Evolutionary conservation across 2,329 filamentous ascomycete species (phyloP).

Genomic region (Capronia epimyces): DNA sequence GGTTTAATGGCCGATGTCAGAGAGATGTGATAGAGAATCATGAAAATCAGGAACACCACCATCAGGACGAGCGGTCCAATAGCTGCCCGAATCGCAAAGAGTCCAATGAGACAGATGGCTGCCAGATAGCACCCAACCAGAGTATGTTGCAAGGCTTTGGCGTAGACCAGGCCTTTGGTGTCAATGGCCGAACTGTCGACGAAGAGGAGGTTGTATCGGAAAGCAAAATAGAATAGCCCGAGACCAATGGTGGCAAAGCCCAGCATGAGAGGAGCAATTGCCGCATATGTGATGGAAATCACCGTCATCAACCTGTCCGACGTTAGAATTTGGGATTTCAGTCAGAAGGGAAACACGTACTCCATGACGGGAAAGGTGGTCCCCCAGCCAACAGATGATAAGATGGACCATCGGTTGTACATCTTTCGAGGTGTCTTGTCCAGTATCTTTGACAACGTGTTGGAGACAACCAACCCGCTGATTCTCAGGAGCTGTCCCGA

Average conservation of each 20-base stretch:
- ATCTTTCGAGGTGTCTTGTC: conserved; percentile 73
- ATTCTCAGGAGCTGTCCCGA: conserved; percentile 69
- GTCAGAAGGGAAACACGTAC: conserved; percentile 43
- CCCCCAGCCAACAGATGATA: conserved; percentile 75
- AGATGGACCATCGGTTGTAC: conserved; percentile 68
- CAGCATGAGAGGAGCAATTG: conserved; percentile 78
- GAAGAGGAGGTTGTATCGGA: conserved; percentile 85
- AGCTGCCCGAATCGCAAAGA: conserved; percentile 67
- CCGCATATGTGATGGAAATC: conserved; percentile 73
- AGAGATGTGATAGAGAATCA: conserved; percentile 65
- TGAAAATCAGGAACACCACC: conserved; percentile 70
- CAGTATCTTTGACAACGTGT: conserved; percentile 67
- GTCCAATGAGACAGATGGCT: conserved; percentile 74
- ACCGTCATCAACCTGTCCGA: conserved; percentile 17
- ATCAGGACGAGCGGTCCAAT: conserved; percentile 66
- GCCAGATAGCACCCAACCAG: conserved; percentile 78
- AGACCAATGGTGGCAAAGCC: conserved; percentile 76
- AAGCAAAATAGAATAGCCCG: conserved; percentile 76
- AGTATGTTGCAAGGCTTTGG: conserved; percentile 79
- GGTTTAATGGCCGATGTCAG: conserved; percentile 69
- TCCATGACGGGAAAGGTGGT: conserved; percentile 75
- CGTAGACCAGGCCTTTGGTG: conserved; percentile 81
- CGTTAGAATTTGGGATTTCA: neutral
- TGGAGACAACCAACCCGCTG: conserved; percentile 66
- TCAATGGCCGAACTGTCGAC: conserved; percentile 77